Evolutionary conservation across 2,329 filamentous ascomycete genomes (phyloP).

Genomic region (Beauveria medogensis): DNA sequence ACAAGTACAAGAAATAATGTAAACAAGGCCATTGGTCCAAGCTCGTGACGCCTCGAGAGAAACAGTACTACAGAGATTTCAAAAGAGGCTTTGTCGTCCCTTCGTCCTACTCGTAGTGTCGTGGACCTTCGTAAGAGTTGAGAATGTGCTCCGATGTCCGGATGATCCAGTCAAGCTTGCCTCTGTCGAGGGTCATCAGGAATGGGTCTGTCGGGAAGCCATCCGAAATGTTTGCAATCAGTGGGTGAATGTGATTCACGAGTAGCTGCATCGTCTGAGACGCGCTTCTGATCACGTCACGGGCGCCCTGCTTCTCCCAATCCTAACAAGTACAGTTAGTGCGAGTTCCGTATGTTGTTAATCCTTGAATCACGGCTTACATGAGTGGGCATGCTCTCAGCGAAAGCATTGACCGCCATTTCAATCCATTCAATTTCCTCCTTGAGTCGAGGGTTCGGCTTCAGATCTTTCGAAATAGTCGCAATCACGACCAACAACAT

Average conservation of each 20-base stretch:
- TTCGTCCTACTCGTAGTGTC: conserved; percentile 21
- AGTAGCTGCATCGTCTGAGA: conserved; percentile 32
- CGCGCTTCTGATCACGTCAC: conserved; percentile 31
- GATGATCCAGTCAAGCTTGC: conserved; percentile 33
- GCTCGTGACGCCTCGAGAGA: not conserved
- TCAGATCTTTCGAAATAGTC: conserved; percentile 52
- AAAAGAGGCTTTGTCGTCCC: no score
- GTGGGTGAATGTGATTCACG: conserved; percentile 26
- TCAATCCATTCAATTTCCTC: conserved; percentile 55
- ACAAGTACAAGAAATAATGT: not conserved
- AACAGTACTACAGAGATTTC: no score
- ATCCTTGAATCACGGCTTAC: conserved; percentile 33
- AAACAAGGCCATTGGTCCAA: no score
- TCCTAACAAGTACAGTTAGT: conserved; percentile 20
- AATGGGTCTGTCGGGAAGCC: conserved; percentile 32
- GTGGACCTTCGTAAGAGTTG: conserved; percentile 21
- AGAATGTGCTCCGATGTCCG: conserved; percentile 28
- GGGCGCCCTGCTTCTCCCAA: conserved; percentile 28
- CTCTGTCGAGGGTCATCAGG: conserved; percentile 29
- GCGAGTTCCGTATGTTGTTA: not conserved
- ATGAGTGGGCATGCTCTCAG: conserved; percentile 37
- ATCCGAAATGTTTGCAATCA: conserved; percentile 26
- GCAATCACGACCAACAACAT: conserved; percentile 57
- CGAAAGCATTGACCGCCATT: conserved; percentile 47
- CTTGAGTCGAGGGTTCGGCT: conserved; percentile 41